Percentiles rank a stretch among this genome's conserved stretches.
phyloP scores from a whole-genome alignment of 768 basidiomycete species.

The Phlebiopsis gigantea region DNA sequence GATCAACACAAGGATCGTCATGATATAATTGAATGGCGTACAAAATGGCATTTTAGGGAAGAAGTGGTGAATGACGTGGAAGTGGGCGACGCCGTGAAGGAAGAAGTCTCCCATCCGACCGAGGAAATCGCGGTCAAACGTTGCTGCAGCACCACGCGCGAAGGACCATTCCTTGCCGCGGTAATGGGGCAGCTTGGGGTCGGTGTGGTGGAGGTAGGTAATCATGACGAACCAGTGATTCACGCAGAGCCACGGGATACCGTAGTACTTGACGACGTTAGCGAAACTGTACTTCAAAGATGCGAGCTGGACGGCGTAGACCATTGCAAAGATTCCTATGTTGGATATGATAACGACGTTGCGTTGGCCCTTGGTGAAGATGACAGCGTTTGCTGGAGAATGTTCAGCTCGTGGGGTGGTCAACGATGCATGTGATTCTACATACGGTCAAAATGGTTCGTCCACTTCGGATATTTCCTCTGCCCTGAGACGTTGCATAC shows the following conservation, averaged over 20 bases:
- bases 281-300: neutral
- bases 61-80: slow-evolving; percentile 26
- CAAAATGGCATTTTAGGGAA: slow-evolving; percentile 22
- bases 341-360: slow-evolving; percentile 11
- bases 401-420: neutral
- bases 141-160: slow-evolving; percentile 21
- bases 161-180: slow-evolving; percentile 14
- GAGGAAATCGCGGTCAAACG: slow-evolving; percentile 22
- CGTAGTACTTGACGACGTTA: slow-evolving; percentile 9
- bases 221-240: slow-evolving; percentile 25
- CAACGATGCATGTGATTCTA: no score
- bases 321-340: slow-evolving; percentile 10
- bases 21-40: neutral
- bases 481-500: slow-evolving; percentile 10
- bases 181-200: slow-evolving; percentile 21
- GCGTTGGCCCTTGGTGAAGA: slow-evolving; percentile 8
- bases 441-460: slow-evolving; percentile 18
- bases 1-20: neutral
- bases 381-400: slow-evolving; percentile 1
- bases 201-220: slow-evolving; percentile 23
- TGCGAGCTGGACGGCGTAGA: neutral
- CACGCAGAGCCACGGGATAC: slow-evolving; percentile 14
- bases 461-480: slow-evolving; percentile 8
- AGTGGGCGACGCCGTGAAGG: slow-evolving; percentile 24
- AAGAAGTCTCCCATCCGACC: slow-evolving; percentile 25